Base-by-base conservation (phyloP, 768 basidiomycete species). In the Cubamyces lactineus region DNA sequence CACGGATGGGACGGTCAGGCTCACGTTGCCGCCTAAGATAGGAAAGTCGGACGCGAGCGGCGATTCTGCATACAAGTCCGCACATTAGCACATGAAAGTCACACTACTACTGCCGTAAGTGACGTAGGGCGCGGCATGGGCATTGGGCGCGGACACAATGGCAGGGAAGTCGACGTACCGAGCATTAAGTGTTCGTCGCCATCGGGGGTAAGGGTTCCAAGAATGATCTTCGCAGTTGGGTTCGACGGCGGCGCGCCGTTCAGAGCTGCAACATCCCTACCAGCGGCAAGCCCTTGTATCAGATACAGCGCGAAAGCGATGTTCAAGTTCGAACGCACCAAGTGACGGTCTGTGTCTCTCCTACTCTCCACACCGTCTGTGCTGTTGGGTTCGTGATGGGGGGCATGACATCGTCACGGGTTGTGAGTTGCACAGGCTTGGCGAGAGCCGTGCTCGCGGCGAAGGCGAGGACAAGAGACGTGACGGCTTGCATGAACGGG, bases 181-280 rank as follows among this genome's bases (percentile, higher is more conserved):
- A 75, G 63, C 52, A 84, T 74, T 59, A 86, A 72, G 62, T 86
- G 77, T 66, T 86, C 84, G 41, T 78, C 79, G 52, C 71, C 67
- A 48, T 69, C 68, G 2, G 57, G n/a, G 50, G 72, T 67, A 57
- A 67, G 23, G 51, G 72, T 73, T 1, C 86, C 86, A 38, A 87
- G 76, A 6, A 85, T 61, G 34, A 86, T 65, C 45, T 68, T 28
- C 9, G 85, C 77, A 3, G 43, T 34, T 5, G 68, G 56, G 8
- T 73, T 79, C 1, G 76, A 74, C 50, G 74, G 70, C 40, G 67
- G 55, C 12, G 72, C 73, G 34, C 76, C 71, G 1, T 47, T 13
- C 42, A 87, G 65, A 21, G 72, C 65, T 11, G 71, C 63, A 15
- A 59, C 57, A 41, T 71, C 64, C 71, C 71, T 71, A 43, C 30